Conservation (phyloP, 495 filamentous ascomycete species). For the Penicillium lagena region DNA sequence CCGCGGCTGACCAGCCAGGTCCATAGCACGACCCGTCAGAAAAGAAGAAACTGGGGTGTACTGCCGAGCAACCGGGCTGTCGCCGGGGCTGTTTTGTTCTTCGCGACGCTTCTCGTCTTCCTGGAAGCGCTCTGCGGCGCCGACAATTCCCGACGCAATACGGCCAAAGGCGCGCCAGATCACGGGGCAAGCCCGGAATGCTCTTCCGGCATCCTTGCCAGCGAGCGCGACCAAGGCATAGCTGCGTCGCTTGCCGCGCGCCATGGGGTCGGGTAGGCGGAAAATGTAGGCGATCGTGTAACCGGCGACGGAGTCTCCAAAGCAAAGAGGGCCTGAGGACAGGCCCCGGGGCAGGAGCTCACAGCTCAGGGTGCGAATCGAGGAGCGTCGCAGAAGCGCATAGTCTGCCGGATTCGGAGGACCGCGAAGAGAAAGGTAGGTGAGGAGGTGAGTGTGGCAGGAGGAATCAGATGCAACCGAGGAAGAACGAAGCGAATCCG, state of each 20-base stretch:
- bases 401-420: constrained; percentile 71
- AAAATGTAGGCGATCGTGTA: constrained; percentile 94
- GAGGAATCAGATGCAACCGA: constrained; percentile 40
- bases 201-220: constrained; percentile 62
- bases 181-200: constrained; percentile 67
- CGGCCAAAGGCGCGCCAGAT: constrained; percentile 71
- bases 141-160: constrained; percentile 69
- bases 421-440: constrained; percentile 80
- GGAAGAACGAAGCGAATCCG: constrained; percentile 39
- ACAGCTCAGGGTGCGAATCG: constrained; percentile 77
- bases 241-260: constrained; percentile 75
- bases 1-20: constrained; percentile 50
- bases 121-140: constrained; percentile 49
- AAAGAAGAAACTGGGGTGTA: constrained; percentile 59
- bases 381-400: constrained; percentile 76
- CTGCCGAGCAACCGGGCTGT: constrained; percentile 19
- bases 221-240: constrained; percentile 84
- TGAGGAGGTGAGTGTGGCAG: constrained; percentile 72
- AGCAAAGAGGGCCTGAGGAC: constrained; percentile 74
- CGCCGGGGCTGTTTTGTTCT: constrained; percentile 26
- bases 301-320: constrained; percentile 73
- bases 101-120: constrained; percentile 41
- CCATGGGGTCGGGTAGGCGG: constrained; percentile 79
- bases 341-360: constrained; percentile 75
- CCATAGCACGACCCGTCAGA: constrained; percentile 52